phyloP scores from a whole-genome alignment of 75 land plant genomes.

The Pseudotsuga menziesii region DNA sequence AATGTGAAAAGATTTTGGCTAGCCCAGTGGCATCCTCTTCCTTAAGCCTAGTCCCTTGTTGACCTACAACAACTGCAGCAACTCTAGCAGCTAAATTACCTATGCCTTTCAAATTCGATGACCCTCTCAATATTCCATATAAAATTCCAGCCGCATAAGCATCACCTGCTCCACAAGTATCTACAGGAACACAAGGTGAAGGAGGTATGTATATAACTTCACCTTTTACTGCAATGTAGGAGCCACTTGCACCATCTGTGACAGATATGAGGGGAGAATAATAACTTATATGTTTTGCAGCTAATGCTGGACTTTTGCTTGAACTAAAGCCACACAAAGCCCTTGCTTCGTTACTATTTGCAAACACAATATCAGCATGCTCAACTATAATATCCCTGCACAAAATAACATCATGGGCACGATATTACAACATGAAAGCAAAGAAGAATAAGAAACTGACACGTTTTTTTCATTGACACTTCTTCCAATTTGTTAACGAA shows the following conservation, averaged over 20 bases:
- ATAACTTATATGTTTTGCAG: constrained; percentile 70
- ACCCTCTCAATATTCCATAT: constrained; percentile 71
- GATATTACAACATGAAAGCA: constrained; percentile 3
- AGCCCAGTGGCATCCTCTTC: constrained; percentile 61
- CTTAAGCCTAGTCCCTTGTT: constrained; percentile 86
- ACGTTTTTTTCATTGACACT: background rate
- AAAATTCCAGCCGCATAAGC: constrained; percentile 95
- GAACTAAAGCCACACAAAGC: constrained; percentile 64
- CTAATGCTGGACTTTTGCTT: constrained; percentile 48
- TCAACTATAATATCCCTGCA: constrained; percentile 82
- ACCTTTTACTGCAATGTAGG: constrained; percentile 84
- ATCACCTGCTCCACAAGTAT: constrained; percentile 99
- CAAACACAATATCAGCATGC: constrained; percentile 84
- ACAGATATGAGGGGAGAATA: constrained; percentile 82
- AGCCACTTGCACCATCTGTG: constrained; percentile 85
- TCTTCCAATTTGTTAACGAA: background rate
- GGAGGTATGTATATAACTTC: constrained; percentile 82
- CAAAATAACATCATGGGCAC: background rate
- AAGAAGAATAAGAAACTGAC: background rate
- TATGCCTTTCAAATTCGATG: constrained; percentile 73
- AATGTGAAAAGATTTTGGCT: constrained; percentile 39
- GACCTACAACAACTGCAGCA: constrained; percentile 87
- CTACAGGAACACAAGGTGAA: constrained; percentile 72
- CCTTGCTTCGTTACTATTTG: constrained; percentile 83
- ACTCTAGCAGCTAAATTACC: constrained; percentile 79